These are phyloP conservation scores for Floccularia luteovirens DNA, from an alignment of 768 basidiomycete genomes.

Conservation along the genomic window DNA sequence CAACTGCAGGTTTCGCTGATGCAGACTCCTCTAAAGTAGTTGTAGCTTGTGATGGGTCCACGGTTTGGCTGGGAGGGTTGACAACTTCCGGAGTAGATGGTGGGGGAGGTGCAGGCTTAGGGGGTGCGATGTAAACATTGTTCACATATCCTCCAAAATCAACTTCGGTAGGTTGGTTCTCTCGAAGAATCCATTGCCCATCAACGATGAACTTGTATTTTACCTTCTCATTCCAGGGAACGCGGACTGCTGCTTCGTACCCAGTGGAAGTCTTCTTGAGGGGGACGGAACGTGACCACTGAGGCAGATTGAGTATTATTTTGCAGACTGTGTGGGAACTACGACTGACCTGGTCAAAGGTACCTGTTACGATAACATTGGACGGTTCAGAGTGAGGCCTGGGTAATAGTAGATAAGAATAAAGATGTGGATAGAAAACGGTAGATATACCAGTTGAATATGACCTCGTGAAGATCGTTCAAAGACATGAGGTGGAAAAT, in stretches of 20 bases:
- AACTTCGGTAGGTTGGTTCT: conserved; percentile 49
- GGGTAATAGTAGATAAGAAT: conserved; percentile 7
- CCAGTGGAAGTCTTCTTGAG: conserved; percentile 46
- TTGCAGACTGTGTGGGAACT: background rate
- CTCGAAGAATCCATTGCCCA: conserved; percentile 50
- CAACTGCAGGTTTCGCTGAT: too few relatives aligned
- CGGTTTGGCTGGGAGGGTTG: conserved; percentile 8
- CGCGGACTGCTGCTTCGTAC: conserved; percentile 43
- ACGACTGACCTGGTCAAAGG: conserved; percentile 65
- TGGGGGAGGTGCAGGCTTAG: conserved; percentile 21
- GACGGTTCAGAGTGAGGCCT: conserved; percentile 55
- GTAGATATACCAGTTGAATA: conserved; percentile 40
- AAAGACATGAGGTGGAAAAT: conserved; percentile 13
- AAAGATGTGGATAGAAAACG: background rate
- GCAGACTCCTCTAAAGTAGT: too few relatives aligned
- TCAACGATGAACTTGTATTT: conserved; percentile 81
- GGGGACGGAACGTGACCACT: conserved; percentile 58
- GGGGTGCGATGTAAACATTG: conserved; percentile 54
- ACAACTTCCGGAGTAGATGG: too few relatives aligned
- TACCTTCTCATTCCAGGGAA: conserved; percentile 60
- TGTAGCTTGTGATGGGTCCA: conserved; percentile 4
- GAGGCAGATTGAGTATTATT: conserved; percentile 1
- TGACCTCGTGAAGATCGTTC: conserved; percentile 38
- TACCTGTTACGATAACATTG: conserved; percentile 64
- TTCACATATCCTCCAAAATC: conserved; percentile 64